Base-by-base conservation (phyloP, 495 filamentous ascomycete species). In the Viridothelium virens region DNA sequence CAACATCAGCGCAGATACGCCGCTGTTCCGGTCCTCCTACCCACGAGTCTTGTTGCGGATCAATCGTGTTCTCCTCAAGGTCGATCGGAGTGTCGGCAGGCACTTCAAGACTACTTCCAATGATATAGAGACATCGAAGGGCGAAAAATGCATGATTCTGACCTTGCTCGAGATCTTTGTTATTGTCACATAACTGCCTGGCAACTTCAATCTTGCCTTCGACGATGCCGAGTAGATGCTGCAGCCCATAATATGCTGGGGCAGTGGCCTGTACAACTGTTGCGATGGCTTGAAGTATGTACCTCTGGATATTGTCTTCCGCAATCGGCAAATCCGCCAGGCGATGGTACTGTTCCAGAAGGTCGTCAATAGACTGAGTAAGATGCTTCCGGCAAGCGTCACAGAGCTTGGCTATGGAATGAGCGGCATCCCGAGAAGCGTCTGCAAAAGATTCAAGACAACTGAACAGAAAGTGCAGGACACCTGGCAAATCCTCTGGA, bases 401-500 rank as follows among this genome's bases (percentile, higher is more conserved):
- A 72, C 91, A 96, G 7, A 96, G 83, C 3, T 84, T 84, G 16
- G 82, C 79, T 61, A 98, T 96, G 0, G 92, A 91, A 62, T 84
- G 84, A 2, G 92, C 92, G 18, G 36, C 53, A n/a, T 92, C 90
- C 48, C 84, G 78, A 18, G 81, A 78, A 12, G 89, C 87, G 56
- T 95, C 83, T 12, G 82, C 76, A 7, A 83, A 81, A 36, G 87
- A 85, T 31, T 84, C 82, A 39, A 96, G 79, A 1, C 90, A 88
- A 50, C 81, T 81, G 71, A 97, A 96, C 2, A 97, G 81, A 63
- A 96, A 88, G 66, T 87, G 91, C 38, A 98, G 78, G 2, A 90
- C 88, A 65, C 84, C 76, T 0, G 91, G 88, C 9, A 98, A 82
- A 68, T 86, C 81, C 65, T 87, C 80, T 25, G 85, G 79, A 71